Base-by-base conservation (phyloP, 352 stramenopile species). In the Globisporangium emineosum region DNA sequence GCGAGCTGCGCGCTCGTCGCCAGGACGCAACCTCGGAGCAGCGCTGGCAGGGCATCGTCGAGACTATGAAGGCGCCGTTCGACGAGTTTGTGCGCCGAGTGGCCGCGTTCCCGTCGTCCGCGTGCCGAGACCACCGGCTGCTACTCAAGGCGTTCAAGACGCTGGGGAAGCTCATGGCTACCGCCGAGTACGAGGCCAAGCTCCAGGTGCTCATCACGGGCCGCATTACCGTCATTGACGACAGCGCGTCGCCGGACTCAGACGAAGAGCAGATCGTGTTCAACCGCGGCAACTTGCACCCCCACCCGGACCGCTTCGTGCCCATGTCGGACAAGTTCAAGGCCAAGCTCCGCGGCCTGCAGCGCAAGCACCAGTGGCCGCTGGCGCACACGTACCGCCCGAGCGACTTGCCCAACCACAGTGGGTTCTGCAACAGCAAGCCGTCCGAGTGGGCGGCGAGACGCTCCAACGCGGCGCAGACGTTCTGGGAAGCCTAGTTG, bases 211-310 rank as follows among this genome's bases (percentile, higher is more conserved):
- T 87, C 23, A 64, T 90, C 62, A 88, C 78, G 0, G 81, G 81
- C 1, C 77, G 81, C 32, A 23, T 64, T n/a, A n/a, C n/a, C 5
- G 52, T 75, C 43, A 12, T 57, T 23, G 60, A 45, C 13, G 2
- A 52, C 12, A 21, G 32, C 40, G 58, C 30, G 15, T 23, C 17
- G 15, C n/a, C n/a, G 64, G 32, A n/a, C n/a, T n/a, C n/a, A n/a
- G 57, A 72, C 13, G 69, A 67, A 37, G 60, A 70, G n/a, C 25
- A 30, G 17, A 56, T 89, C 30, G 74, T 85, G 21, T 90, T 89
- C 62, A 90, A 89, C 71, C 74, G 78, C 35, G 78, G 81, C 13
- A 90, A 88, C 62, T 57, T 90, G 64, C 75, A 83, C 58, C 60
- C 77, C 52, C 66, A 87, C 65, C 77, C 79, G 60, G 67, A 79